Conservation (phyloP, 2,329 filamentous ascomycete genomes). For the Exophiala calicioides region DNA sequence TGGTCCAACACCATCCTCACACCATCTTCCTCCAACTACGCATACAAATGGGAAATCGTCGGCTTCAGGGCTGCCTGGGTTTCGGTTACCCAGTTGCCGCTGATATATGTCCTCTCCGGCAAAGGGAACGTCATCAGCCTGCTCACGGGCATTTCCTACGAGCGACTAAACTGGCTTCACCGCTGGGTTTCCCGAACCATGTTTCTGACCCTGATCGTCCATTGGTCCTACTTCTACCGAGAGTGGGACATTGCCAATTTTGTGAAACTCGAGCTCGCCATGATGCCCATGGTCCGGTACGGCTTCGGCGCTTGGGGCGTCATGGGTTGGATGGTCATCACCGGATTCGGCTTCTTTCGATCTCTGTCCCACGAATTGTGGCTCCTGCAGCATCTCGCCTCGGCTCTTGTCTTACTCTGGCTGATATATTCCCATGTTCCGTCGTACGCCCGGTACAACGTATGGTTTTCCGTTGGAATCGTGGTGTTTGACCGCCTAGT, state of each 20-base stretch:
- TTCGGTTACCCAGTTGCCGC: conserved; percentile 55
- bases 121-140: conserved; percentile 57
- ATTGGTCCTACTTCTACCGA: conserved; percentile 57
- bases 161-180: conserved; percentile 56
- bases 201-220: conserved; percentile 56
- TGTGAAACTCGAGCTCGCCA: conserved; percentile 49
- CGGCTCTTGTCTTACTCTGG: conserved; percentile 51
- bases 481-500: conserved; percentile 24
- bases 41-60: conserved; percentile 54
- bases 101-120: conserved; percentile 58
- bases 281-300: conserved; percentile 51
- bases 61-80: conserved; percentile 59
- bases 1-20: conserved; percentile 27
- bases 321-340: conserved; percentile 54
- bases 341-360: conserved; percentile 52
- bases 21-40: conserved; percentile 25
- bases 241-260: conserved; percentile 56
- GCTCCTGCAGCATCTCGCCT: conserved; percentile 55
- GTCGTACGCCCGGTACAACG: conserved; percentile 26
- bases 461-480: conserved; percentile 27
- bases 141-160: conserved; percentile 51
- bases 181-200: conserved; percentile 54
- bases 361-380: conserved; percentile 56
- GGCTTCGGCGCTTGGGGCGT: conserved; percentile 57
- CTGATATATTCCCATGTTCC: conserved; percentile 37